Evolutionary conservation across 768 basidiomycete genomes (phyloP).

Genomic region (Russula compacta): DNA sequence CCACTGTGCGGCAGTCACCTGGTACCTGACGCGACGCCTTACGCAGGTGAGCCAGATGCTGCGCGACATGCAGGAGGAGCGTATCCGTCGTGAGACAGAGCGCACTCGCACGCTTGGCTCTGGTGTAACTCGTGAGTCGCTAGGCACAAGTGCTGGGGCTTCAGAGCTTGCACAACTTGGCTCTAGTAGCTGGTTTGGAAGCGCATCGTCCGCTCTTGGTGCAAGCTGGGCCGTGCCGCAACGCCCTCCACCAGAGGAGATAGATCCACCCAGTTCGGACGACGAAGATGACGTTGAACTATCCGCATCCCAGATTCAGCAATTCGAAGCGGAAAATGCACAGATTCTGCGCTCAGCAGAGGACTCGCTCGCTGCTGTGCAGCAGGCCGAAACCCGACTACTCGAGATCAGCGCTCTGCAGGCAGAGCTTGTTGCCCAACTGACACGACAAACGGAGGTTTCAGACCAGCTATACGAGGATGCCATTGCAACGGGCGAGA

Average conservation of each 20-base stretch:
- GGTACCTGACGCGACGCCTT: constrained; percentile 79
- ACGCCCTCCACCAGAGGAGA: constrained; percentile 27
- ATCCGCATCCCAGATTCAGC: constrained; percentile 79
- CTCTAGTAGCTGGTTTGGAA: constrained; percentile 38
- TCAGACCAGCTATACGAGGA: constrained; percentile 94
- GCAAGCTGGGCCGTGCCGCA: constrained; percentile 36
- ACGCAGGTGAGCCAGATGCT: constrained; percentile 71
- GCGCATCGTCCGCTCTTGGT: constrained; percentile 39
- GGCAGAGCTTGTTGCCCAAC: constrained; percentile 81
- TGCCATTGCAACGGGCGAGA: constrained; percentile 77
- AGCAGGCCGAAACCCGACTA: constrained; percentile 83
- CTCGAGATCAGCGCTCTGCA: constrained; percentile 92
- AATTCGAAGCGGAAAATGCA: constrained; percentile 90
- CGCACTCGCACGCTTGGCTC: constrained; percentile 77
- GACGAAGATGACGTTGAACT: constrained; percentile 68
- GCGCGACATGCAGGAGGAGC: constrained; percentile 89
- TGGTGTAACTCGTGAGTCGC: constrained; percentile 56
- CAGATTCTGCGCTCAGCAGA: constrained; percentile 77
- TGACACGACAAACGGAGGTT: constrained; percentile 83
- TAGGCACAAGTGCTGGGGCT: constrained; percentile 33
- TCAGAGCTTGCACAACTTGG: constrained; percentile 41
- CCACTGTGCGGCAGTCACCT: constrained; percentile 87
- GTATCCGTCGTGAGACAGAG: constrained; percentile 81
- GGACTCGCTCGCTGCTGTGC: constrained; percentile 79
- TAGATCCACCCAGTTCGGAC: constrained; percentile 47